Evolutionary conservation across 495 filamentous ascomycete species (phyloP), one percentile per base, ranked within the genome.

Genomic region (Platismatia glauca): DNA sequence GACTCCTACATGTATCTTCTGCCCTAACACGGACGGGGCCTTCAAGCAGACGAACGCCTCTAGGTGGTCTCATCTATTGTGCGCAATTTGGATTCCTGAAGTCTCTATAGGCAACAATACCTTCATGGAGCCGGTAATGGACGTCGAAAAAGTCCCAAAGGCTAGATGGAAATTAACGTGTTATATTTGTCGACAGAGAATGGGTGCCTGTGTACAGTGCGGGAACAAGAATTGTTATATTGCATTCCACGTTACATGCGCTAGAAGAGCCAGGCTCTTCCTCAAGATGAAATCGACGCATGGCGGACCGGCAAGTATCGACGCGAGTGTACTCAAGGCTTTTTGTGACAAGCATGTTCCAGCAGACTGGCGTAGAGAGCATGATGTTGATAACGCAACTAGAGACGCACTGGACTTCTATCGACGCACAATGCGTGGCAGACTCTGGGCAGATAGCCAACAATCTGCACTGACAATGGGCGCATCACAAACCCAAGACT

Each of bases 191-290:
- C 87, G 89, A 61, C 94, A 97, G 74, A 87, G 85, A 68, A 99
- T 97, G 94, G 94, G 94, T 31, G 93, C 94, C 41, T 97, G 93
- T 66, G 95, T 99, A 61, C 94, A 99, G 74, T 99, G 94, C 75
- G 91, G 91, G 60, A 97, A 97, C 75, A 97, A 96, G 72, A 88
- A 86, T 63, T 99, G 94, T 73, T 99, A 92, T 70, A 84, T 90
- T 69, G 94, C 94, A n/a, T 99, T 97, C 74, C 94, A 99, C 73
- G 94, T 97, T 35, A 97, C 93, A 7, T 99, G 94, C 71, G 94
- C 93, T 15, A 84, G 95, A 44, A 81, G 90, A 64, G 89, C 91
- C 43, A 85, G 88, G 64, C 84, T 99, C 0, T 96, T 89, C 71
- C 77, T 99, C 62, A 95, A 93, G 78, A 97, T 97, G 93, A 97